Base-by-base conservation (phyloP, 345 rosid species). In the Eucalyptus pauciflora region DNA sequence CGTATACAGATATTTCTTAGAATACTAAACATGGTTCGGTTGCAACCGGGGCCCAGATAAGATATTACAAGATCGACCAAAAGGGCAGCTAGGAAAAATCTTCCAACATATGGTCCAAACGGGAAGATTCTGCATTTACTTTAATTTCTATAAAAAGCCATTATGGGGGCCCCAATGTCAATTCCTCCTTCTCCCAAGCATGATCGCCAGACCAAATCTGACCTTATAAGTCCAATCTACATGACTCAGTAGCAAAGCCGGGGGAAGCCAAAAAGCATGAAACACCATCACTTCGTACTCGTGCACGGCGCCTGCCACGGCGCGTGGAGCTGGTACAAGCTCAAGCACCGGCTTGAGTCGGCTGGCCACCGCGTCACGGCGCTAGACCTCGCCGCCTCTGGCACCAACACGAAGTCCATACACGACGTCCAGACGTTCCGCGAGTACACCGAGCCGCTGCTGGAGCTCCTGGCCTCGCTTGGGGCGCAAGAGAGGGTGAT, bases 251-350 rank as follows among this genome's bases (percentile, higher is more conserved):
- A 4, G 33, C 80, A 69, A 10, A 25, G 86, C 33, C 52, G 62
- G 60, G 50, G 12, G 27, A 69, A 41, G 24, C 31, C 60, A 22
- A 76, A 76, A 46, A 58, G 58, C 37, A 49, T 41, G 67, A 80
- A 81, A 71, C 86, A 45, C 3, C 87, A 88, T 41, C 97, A 94
- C 88, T 94, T 96, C 81, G 91, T 95, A 43, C 89, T 94, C 46
- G 95, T 95, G 46, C 95, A 96, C 89, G 95, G 98, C 10, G 86
- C 94, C 2, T 92, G 93, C 91, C 96, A 94, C 33, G 97, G 96
- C 15, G 95, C 93, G 2, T 95, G 97, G 98, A 50, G 92, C 81
- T 94, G 96, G 98, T 91, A 92, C 95, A 95, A 94, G 93, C 83
- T 96, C 62, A 95, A 94, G 89, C 94, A 94, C 11, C 89, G 58